These are phyloP conservation scores for Senna tora DNA, from an alignment of 306 rosid species.

Conservation along the genomic window DNA sequence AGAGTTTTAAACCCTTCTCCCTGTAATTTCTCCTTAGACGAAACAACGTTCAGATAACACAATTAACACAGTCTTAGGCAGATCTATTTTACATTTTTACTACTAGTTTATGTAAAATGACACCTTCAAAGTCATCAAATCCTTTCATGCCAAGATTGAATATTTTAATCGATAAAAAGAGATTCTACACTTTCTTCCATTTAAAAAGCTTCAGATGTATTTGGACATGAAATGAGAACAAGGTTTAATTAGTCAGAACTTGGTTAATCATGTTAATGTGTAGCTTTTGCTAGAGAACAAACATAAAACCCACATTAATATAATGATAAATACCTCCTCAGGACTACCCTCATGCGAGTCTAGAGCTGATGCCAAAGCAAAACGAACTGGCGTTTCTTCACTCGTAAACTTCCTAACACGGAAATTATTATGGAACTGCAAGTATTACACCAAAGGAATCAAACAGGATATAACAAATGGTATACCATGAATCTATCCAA, in stretches of 20 bases:
- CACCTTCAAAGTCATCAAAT: conserved; percentile 24
- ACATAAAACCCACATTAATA: conserved; percentile 3
- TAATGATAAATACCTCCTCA: conserved; percentile 69
- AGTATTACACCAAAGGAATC: conserved; percentile 37
- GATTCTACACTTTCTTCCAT: conserved; percentile 12
- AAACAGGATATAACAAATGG: conserved; percentile 35
- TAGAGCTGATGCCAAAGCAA: conserved; percentile 56
- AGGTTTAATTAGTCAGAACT: neutral
- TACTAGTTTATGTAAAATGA: conserved; percentile 5
- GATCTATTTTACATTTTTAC: too few relatives aligned
- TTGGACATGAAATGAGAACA: neutral
- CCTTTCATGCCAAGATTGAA: conserved; percentile 31
- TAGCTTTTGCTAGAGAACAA: conserved; percentile 29
- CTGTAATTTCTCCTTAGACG: conserved; percentile 25
- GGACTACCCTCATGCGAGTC: conserved; percentile 79
- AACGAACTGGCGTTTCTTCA: conserved; percentile 46
- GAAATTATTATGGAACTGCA: conserved; percentile 83
- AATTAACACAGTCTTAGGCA: too few relatives aligned
- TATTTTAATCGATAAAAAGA: conserved; percentile 29
- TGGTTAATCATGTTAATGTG: conserved; percentile 19
- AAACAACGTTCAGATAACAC: neutral
- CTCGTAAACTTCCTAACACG: conserved; percentile 51
- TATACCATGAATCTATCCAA: conserved; percentile 23
- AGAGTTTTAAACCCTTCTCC: neutral
- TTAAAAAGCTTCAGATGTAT: neutral